Evolutionary conservation across 2,329 filamentous ascomycete genomes (phyloP), one percentile per base, ranked within the genome.

Genomic region (Elsinoe ampelina): DNA sequence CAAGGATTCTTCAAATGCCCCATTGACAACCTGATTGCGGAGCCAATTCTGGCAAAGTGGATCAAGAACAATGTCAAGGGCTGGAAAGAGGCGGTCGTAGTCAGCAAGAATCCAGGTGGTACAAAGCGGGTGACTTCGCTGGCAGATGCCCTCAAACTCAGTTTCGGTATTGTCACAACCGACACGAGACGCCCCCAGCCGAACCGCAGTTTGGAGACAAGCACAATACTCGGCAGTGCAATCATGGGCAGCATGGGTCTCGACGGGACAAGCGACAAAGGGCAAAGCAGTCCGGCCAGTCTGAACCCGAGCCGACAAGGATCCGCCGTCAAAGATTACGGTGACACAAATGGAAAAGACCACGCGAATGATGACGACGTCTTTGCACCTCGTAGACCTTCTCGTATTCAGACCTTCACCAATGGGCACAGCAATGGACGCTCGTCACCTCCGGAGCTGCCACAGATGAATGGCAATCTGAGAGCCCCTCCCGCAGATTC

Each of bases 1-100:
- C 93, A 98, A 74, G 93, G 93, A 58, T 98, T 98, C 76, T 98
- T 98, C 80, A 88, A 88, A 68, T 95, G 92, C 64, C 93, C 93
- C 0, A 92, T 98, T 59, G 93, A 98, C 73, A 97, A 98, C 68
- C 84, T 98, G 55, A 89, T 95, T 65, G 93, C 93, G 54, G 93
- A 98, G 71, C 92, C 93, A 13, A 80, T 97, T 61, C 89, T 98
- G 66, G 90, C 92, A 55, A 87, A 89, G 64, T 98, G 93, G 93
- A 95, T 98, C 66, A 85, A 86, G 59, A 83, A 86, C 70, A 93
- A 96, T 68, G 86, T 98, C 38, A 78, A 82, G 12, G 83, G 87
- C 62, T 98, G 93, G 93, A 83, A 79, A 60, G 86, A 96, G 63
- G 90, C 89, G 8, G 93, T 98, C 5, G 91, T 96, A 13, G 93